Evolutionary conservation across 805 yeast genomes (phyloP), one percentile per base, ranked within the genome.

Genomic region (Saccharomycopsis sp.): DNA sequence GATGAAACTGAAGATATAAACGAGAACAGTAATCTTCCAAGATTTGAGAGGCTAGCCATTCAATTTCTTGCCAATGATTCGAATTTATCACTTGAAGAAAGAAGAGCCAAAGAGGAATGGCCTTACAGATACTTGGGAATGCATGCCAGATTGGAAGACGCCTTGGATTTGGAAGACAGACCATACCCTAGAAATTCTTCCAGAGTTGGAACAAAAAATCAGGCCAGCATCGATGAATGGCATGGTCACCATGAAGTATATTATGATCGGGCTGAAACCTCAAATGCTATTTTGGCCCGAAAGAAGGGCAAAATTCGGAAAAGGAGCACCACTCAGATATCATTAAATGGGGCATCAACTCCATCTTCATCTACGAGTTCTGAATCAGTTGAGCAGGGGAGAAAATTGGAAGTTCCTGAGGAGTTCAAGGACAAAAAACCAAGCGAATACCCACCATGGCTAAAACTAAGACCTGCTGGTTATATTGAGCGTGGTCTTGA

Each of bases 401-500:
- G 35, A 30, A 33, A 38, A 12, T 19, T 71, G 15, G 58, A 56
- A n/a, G 43, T 76, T 1, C 83, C 84, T 0, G 54, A 61, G 6
- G 70, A 73, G 44, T 75, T 37, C 51, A 52, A 60, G 45, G 62
- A 65, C 38, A 40, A 53, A 0, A 57, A 62, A 15, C 66, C 68
- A 0, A 62, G 61, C 36, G 75, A 75, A 0, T 73, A 65, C 41
- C 88, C 88, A 0, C 69, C 68, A 0, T 85, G 94, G 94, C 60
- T 84, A 22, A 88, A 80, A 54, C 81, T 79, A 3, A 63, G 79
- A 45, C 95, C 95, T 0, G 65, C 68, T 38, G 95, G 95, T 0
- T 86, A 84, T 56, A 62, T 83, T 5, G 94, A 86, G 52, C 68
- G 97, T 52, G 96, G 96, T 1, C 76, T 73, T 3, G 82, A 78